Evolutionary conservation across 768 basidiomycete genomes (phyloP).

Genomic region (Psilocybe cubensis): DNA sequence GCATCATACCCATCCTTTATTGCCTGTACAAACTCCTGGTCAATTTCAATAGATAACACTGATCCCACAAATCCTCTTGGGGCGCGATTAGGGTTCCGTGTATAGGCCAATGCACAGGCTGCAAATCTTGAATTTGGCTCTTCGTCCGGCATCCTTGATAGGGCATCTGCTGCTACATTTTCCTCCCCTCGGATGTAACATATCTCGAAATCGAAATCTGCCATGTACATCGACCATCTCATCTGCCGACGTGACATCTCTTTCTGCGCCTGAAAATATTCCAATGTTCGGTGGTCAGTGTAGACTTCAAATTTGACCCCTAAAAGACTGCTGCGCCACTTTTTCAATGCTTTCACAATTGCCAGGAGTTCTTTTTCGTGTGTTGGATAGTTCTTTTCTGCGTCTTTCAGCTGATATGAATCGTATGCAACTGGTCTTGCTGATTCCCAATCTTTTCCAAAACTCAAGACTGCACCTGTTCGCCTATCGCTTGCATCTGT

Average conservation of each 20-base stretch:
- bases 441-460: constrained; percentile 31
- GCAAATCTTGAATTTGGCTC: neutral
- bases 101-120: no score
- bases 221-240: constrained; percentile 36
- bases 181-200: constrained; percentile 35
- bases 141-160: constrained; percentile 29
- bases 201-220: constrained; percentile 38
- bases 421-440: constrained; percentile 34
- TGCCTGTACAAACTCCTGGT: no score
- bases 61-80: no score
- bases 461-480: constrained; percentile 31
- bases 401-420: constrained; percentile 27
- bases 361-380: constrained; percentile 44
- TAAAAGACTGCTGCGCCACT: constrained; percentile 22
- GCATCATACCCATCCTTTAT: no score
- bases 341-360: constrained; percentile 31
- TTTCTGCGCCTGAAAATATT: constrained; percentile 32
- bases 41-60: no score
- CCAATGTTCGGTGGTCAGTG: constrained; percentile 40
- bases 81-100: neutral
- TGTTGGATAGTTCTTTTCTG: constrained; percentile 34
- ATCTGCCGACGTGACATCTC: constrained; percentile 33
- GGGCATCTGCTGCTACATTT: constrained; percentile 38
- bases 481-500: constrained; percentile 32
- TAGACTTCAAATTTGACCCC: constrained; percentile 25